These are phyloP conservation scores for Fraxinus sp. DNA, from an alignment of 305 asterid genomes.

Conservation along the genomic window DNA sequence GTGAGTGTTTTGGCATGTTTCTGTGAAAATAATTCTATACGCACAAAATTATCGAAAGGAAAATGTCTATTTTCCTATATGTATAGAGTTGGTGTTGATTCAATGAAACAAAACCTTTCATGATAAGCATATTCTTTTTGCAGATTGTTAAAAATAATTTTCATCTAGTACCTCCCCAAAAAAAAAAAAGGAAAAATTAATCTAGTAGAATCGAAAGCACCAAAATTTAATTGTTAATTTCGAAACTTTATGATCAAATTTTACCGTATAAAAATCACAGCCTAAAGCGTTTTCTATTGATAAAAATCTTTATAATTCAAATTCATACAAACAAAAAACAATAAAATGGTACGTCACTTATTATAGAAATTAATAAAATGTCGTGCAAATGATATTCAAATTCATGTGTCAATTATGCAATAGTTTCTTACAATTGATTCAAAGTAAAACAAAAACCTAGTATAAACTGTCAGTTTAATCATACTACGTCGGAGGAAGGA, in stretches of 20 bases:
- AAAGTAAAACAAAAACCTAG: neutral
- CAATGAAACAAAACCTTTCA: neutral
- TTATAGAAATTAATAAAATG: neutral
- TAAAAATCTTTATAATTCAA: neutral
- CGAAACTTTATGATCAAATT: neutral
- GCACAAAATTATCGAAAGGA: too few relatives aligned
- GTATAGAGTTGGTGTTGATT: neutral
- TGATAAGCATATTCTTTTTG: neutral
- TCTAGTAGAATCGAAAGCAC: too few relatives aligned
- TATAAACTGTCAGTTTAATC: neutral
- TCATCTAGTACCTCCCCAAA: neutral
- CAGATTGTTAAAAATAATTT: neutral
- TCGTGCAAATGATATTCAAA: neutral
- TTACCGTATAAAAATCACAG: too few relatives aligned
- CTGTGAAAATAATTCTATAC: too few relatives aligned
- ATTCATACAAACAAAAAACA: neutral
- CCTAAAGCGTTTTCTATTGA: neutral
- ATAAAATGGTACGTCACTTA: neutral
- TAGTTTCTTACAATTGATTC: neutral
- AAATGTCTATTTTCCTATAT: too few relatives aligned
- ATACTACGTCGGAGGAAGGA: neutral
- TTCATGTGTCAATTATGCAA: neutral
- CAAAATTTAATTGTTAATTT: too few relatives aligned
- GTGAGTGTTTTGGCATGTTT: too few relatives aligned
- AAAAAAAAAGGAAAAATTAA: too few relatives aligned